Conservation (phyloP, 345 rosid species). For the rapeseed (Brassica napus) region DNA sequence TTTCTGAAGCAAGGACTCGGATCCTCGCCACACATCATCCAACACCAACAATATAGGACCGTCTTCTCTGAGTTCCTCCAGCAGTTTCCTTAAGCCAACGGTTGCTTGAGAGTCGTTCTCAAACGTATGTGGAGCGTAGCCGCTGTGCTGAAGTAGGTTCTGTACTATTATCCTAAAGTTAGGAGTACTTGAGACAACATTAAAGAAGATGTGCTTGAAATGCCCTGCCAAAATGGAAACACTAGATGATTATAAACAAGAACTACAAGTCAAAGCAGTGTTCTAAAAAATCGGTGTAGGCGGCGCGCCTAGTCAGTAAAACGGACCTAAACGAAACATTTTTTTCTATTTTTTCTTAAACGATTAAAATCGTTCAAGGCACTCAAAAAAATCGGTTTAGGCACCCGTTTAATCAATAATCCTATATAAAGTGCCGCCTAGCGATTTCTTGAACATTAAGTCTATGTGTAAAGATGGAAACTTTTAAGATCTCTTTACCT, state of each 20-base stretch:
- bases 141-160: constrained; percentile 36
- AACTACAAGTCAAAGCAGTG: too few relatives aligned
- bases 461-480: background rate
- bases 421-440: too few relatives aligned
- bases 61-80: constrained; percentile 24
- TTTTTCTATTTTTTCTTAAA: too few relatives aligned
- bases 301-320: too few relatives aligned
- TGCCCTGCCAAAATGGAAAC: constrained; percentile 39
- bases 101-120: constrained; percentile 39
- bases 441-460: too few relatives aligned
- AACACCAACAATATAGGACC: constrained; percentile 56
- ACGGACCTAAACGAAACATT: too few relatives aligned
- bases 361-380: too few relatives aligned
- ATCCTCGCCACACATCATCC: constrained; percentile 67
- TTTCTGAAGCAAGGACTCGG: constrained; percentile 41
- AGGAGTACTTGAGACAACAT: constrained; percentile 46
- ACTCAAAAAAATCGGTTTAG: too few relatives aligned
- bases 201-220: constrained; percentile 55
- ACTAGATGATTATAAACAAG: background rate
- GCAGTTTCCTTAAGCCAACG: constrained; percentile 22
- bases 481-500: constrained; percentile 38
- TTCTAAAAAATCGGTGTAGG: too few relatives aligned
- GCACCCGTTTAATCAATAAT: too few relatives aligned
- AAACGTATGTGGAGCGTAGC: constrained; percentile 4
- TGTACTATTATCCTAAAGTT: constrained; percentile 42